Evolutionary conservation across 176 grass and related monocot species (phyloP).

Genomic region (Hordeum marinum): DNA sequence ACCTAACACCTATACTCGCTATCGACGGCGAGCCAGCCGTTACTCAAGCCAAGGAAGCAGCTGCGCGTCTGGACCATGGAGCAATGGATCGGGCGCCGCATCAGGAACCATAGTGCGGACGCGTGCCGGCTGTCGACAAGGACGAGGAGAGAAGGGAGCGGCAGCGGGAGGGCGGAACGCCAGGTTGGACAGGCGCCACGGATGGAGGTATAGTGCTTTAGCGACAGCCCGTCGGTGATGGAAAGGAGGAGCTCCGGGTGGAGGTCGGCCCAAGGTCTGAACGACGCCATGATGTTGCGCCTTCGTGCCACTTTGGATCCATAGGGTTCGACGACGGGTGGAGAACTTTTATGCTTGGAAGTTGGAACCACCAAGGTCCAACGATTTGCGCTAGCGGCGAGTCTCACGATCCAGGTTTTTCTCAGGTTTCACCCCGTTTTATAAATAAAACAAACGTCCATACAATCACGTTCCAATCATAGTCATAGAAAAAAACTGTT

Average conservation of each 20-base stretch:
- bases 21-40: not conserved
- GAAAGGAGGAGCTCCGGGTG: not conserved
- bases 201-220: not conserved
- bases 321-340: no score
- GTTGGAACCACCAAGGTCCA: no score
- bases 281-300: not conserved
- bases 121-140: not conserved
- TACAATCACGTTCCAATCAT: no score
- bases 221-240: not conserved
- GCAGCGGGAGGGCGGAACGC: not conserved
- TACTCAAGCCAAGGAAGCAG: not conserved
- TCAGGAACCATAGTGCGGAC: not conserved
- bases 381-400: no score
- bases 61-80: not conserved
- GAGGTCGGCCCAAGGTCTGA: not conserved
- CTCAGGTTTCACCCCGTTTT: no score
- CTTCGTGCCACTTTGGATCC: no score
- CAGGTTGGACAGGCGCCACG: not conserved
- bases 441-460: no score
- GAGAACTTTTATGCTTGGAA: no score
- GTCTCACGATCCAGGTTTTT: no score
- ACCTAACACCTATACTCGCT: not conserved
- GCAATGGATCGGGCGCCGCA: not conserved
- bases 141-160: not conserved
- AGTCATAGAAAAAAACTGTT: no score